Evolutionary conservation across 495 filamentous ascomycete genomes (phyloP), one percentile per base, ranked within the genome.

Genomic region (Hyphodiscus hymeniophilus): DNA sequence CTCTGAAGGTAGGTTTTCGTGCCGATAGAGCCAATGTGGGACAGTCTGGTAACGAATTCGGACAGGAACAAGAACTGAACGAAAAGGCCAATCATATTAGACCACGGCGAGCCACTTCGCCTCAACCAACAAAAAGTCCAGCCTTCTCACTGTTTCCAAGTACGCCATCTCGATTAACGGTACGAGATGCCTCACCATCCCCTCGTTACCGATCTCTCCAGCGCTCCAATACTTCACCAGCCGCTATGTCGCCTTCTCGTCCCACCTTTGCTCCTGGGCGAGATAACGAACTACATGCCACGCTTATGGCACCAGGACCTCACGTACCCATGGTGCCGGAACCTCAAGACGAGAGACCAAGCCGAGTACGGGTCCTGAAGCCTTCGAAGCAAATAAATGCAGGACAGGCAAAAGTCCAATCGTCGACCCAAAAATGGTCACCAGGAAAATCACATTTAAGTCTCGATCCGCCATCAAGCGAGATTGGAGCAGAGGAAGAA

Each of bases 121-220:
- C 79, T 12, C 74, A 73, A 47, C 71, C 64, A 20, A 73, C 67
- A 31, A 73, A 65, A 55, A 79, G 80, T 22, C 77, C 82, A 1
- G 70, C 67, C 10, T 79, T 86, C 45, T 73, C 73, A 2, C 61
- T 85, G n/a, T 88, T 86, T 50, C 81, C 83, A 70, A 71, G 65
- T 20, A 67, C 70, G 16, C 66, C 67, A 3, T 65, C 71, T 5
- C 38, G 41, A 32, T 22, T n/a, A 18, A 15, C 10, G 15, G 13
- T 15, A 11, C 50, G 40, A 24, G 51, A 58, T 31, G 16, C 13
- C 8, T 55, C 56, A 6, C 47, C 50, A 18, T 36, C 34, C 31
- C 12, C 40, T 45, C 1, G 63, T 62, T 35, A 64, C 77, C n/a
- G 59, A 1, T 13, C 26, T n/a, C 41, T 79, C 10, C 58, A 64